Conservation (phyloP, 176 grass and related monocot genomes). For the Eragrostis nindensis region DNA sequence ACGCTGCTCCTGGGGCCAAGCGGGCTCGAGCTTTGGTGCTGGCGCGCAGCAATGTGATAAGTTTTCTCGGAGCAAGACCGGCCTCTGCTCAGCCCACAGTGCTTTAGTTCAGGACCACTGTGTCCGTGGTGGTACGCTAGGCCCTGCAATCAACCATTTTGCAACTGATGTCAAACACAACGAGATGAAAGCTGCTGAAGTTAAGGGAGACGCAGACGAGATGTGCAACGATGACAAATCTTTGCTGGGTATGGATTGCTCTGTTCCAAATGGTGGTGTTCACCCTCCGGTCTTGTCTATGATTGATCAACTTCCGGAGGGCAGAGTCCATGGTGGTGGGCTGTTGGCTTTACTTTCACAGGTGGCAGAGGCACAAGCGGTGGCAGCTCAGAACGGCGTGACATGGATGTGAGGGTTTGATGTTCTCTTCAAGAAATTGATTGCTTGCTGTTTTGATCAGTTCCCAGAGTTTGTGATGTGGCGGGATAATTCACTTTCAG, state of each 20-base stretch:
- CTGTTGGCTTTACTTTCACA: conserved; percentile 68
- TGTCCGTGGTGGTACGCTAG: conserved; percentile 53
- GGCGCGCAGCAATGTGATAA: conserved; percentile 51
- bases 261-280: neutral
- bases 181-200: conserved; percentile 14
- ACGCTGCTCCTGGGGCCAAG: conserved; percentile 57
- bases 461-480: conserved; percentile 37
- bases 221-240: neutral
- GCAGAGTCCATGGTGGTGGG: conserved; percentile 85
- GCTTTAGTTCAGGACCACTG: conserved; percentile 60
- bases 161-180: neutral
- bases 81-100: conserved; percentile 61
- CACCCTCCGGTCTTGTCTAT: conserved; percentile 4
- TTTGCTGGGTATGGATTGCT: neutral
- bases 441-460: conserved; percentile 48
- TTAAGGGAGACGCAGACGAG: conserved; percentile 2
- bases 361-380: neutral
- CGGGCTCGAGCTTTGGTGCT: conserved; percentile 29
- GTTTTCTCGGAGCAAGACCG: conserved; percentile 60
- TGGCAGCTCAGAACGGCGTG: conserved; percentile 2
- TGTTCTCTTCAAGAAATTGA: conserved; percentile 30
- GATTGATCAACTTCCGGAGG: conserved; percentile 56
- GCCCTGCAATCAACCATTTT: conserved; percentile 20
- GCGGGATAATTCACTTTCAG: conserved; percentile 13
- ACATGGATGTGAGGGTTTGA: conserved; percentile 48